phyloP scores from a whole-genome alignment of 371 early-diverging fungal genomes.

The Coemansia sp. region DNA sequence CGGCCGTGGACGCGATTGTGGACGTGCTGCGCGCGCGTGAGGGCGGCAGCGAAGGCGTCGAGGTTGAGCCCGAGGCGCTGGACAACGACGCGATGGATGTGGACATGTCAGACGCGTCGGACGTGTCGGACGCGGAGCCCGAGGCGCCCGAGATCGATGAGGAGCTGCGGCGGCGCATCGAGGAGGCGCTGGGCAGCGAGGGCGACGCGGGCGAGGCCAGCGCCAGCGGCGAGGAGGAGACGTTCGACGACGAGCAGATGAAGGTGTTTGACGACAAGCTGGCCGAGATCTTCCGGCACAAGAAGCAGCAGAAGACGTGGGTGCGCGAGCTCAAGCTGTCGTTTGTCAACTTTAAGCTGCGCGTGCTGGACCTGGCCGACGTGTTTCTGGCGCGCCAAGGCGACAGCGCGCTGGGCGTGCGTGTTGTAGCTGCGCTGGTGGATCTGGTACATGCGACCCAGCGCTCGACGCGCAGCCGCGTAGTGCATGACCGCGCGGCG shows the following conservation, averaged over 20 bases:
- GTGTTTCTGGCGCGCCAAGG: slow-evolving; percentile 73
- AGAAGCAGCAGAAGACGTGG: slow-evolving; percentile 71
- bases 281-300: slow-evolving; percentile 75
- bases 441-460: slow-evolving; percentile 58
- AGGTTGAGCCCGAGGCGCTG: slow-evolving; percentile 49
- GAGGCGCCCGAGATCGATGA: slow-evolving; percentile 50
- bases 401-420: slow-evolving; percentile 67
- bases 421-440: slow-evolving; percentile 67
- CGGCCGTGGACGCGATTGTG: slow-evolving; percentile 72
- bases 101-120: slow-evolving; percentile 12
- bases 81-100: slow-evolving; percentile 46
- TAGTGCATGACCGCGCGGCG: slow-evolving; percentile 67
- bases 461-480: slow-evolving; percentile 59
- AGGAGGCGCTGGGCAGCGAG: slow-evolving; percentile 47
- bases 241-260: slow-evolving; percentile 90
- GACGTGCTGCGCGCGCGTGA: slow-evolving; percentile 62
- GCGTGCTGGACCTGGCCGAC: slow-evolving; percentile 78
- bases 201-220: slow-evolving; percentile 60
- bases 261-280: slow-evolving; percentile 87
- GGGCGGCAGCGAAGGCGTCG: slow-evolving; percentile 61
- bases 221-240: slow-evolving; percentile 61
- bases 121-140: slow-evolving; percentile 39
- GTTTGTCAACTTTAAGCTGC: slow-evolving; percentile 83
- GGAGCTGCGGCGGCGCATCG: slow-evolving; percentile 36
- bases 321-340: slow-evolving; percentile 62